Base-by-base conservation (phyloP, 192 early-diverging fungal genomes). In the Backusella mclennaniae region DNA sequence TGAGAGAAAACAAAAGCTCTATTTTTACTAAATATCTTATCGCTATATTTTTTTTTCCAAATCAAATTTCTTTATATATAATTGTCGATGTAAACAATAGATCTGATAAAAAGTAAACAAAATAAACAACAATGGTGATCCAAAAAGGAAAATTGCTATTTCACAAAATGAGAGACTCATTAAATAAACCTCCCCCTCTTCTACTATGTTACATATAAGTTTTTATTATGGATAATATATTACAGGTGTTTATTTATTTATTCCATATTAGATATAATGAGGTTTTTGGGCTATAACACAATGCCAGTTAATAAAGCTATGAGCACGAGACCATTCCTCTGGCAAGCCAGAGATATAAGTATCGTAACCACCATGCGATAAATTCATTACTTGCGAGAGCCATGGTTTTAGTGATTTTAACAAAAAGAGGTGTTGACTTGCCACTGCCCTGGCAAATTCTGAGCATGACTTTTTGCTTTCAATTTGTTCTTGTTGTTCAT, bases 301-400 rank as follows among this genome's bases (percentile, higher is more conserved):
- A 44, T 82, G 80, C 80, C 80, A 82, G 67, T 82, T 82, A 17
- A 78, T 44, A 53, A 75, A 82, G 9, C 73, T 73, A 35, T 75
- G 76, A 9, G 70, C 73, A 23, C 71, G 31, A 39, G 23, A 73
- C 80, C 80, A 82, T 39, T 82, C 80, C 15, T 38, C 66, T 17
- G 59, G 73, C 66, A 79, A 69, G 36, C 35, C 29, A 33, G 73
- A 46, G n/a, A 79, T 59, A n/a, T 36, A 42, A 7, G 26, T 23
- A 38, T 73, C 73, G 29, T 79, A 79, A 11, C 74, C 74, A 14
- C 71, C 68, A 56, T n/a, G 33, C 23, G 66, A 41, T n/a, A 39
- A 7, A 21, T 67, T 63, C 59, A 79, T 73, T 3, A 66, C 52
- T 36, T 29, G 31, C 35, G 73, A 73, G 12, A 79, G 26, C 78